phyloP scores from a whole-genome alignment of 2,329 filamentous ascomycete genomes.

The Drechslerella stenobrocha region DNA sequence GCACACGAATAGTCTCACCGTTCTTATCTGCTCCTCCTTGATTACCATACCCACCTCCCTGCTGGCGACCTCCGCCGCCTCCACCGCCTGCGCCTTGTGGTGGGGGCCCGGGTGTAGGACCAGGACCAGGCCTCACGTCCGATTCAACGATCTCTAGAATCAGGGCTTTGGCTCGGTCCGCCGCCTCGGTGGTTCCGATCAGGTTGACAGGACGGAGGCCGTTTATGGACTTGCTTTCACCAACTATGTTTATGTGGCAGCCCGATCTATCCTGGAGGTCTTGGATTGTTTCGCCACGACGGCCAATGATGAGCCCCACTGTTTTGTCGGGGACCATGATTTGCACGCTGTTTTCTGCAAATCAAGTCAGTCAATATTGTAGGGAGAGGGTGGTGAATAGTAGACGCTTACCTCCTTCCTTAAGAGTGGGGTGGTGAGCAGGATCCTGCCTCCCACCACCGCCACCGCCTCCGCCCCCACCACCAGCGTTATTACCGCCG shows the following conservation, averaged over 20 bases:
- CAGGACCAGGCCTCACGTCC: conserved; percentile 65
- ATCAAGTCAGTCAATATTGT: conserved; percentile 56
- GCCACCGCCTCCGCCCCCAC: conserved; percentile 52
- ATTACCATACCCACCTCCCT: conserved; percentile 46
- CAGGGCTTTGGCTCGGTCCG: conserved; percentile 76
- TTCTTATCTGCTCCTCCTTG: conserved; percentile 65
- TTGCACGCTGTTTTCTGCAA: conserved; percentile 80
- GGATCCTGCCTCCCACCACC: conserved; percentile 52
- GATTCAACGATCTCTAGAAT: conserved; percentile 95
- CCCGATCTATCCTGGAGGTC: conserved; percentile 87
- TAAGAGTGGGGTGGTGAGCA: conserved; percentile 52
- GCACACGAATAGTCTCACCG: conserved; percentile 80
- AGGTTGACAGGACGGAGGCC: conserved; percentile 86
- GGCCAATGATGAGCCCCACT: conserved; percentile 90
- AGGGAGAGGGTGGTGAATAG: conserved; percentile 5
- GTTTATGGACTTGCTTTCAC: conserved; percentile 89
- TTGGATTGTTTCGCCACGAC: conserved; percentile 87
- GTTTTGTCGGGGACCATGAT: conserved; percentile 95
- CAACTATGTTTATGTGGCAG: conserved; percentile 95
- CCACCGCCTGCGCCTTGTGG: conserved; percentile 54
- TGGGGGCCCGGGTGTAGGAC: conserved; percentile 55
- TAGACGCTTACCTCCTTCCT: conserved; percentile 52
- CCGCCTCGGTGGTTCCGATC: conserved; percentile 75
- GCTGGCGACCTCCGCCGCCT: conserved; percentile 55
- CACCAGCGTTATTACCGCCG: conserved; percentile 55